These are phyloP conservation scores for Eucalyptus curtisii DNA, from an alignment of 345 rosid genomes.

Conservation along the genomic window DNA sequence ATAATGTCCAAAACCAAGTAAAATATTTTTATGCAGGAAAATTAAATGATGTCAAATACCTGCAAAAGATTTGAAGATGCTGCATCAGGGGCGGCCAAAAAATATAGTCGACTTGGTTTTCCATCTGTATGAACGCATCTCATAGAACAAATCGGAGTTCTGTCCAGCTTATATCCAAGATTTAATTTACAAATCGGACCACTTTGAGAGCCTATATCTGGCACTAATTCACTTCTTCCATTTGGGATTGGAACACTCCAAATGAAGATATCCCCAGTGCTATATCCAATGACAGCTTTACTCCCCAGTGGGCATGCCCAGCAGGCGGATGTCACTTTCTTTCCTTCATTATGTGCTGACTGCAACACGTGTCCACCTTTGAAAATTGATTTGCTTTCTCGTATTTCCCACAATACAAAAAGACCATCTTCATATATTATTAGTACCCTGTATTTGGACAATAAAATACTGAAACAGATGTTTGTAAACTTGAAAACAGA, in stretches of 20 bases:
- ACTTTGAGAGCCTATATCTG: slow-evolving; percentile 24
- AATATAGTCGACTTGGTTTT: slow-evolving; percentile 64
- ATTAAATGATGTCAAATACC: slow-evolving; percentile 8
- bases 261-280: slow-evolving; percentile 62
- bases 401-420: slow-evolving; percentile 64
- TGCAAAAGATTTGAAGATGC: slow-evolving; percentile 50
- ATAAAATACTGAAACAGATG: background rate
- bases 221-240: slow-evolving; percentile 18
- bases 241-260: slow-evolving; percentile 46
- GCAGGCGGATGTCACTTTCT: slow-evolving; percentile 72
- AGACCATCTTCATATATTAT: slow-evolving; percentile 62
- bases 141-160: slow-evolving; percentile 51
- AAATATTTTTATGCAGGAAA: background rate
- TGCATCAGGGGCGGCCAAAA: slow-evolving; percentile 39
- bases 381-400: slow-evolving; percentile 47
- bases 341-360: slow-evolving; percentile 39
- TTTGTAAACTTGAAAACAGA: background rate
- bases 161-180: slow-evolving; percentile 76
- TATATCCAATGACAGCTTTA: slow-evolving; percentile 77
- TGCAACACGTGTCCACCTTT: slow-evolving; percentile 45
- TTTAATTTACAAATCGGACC: slow-evolving; percentile 56
- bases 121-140: slow-evolving; percentile 67
- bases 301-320: slow-evolving; percentile 87
- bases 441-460: slow-evolving; percentile 44
- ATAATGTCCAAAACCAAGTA: background rate